These are phyloP conservation scores for Asparagopsis taxiformis DNA, from an alignment of 31 red algal genomes.

Conservation along the genomic window DNA sequence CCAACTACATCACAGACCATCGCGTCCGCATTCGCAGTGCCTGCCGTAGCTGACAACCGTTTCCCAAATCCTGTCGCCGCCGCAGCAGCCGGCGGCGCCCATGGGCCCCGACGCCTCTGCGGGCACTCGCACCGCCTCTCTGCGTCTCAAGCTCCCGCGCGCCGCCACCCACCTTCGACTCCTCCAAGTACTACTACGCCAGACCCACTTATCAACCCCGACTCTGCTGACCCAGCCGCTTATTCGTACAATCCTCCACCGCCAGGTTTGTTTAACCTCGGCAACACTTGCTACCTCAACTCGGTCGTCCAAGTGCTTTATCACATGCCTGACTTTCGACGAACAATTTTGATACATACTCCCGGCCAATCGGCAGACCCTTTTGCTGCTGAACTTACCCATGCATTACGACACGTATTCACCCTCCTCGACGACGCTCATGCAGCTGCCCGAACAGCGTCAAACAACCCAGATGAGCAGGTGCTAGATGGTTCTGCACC, in stretches of 20 bases:
- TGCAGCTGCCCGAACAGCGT: neutral
- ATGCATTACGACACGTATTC: constrained; percentile 20
- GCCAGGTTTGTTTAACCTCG: constrained; percentile 86
- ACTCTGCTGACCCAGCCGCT: neutral
- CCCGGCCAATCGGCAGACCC: neutral
- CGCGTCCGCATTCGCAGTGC: too few relatives aligned
- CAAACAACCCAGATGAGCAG: neutral
- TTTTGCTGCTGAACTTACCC: constrained; percentile 29
- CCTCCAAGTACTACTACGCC: neutral
- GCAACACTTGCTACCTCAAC: constrained; percentile 97
- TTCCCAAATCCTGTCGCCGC: too few relatives aligned
- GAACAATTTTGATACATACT: constrained; percentile 6
- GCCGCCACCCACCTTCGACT: constrained; percentile 1
- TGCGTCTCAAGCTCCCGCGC: neutral
- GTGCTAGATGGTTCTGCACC: too few relatives aligned
- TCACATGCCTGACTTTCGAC: constrained; percentile 65
- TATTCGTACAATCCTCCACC: constrained; percentile 32
- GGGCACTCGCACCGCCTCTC: neutral
- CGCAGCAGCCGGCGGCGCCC: neutral
- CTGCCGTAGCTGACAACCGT: too few relatives aligned
- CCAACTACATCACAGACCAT: too few relatives aligned
- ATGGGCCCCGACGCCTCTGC: neutral
- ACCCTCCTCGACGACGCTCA: neutral
- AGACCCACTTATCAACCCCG: neutral
- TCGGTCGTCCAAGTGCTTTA: constrained; percentile 90